These are phyloP conservation scores for Tulasnella sp. DNA, from an alignment of 768 basidiomycete genomes.

Conservation along the genomic window DNA sequence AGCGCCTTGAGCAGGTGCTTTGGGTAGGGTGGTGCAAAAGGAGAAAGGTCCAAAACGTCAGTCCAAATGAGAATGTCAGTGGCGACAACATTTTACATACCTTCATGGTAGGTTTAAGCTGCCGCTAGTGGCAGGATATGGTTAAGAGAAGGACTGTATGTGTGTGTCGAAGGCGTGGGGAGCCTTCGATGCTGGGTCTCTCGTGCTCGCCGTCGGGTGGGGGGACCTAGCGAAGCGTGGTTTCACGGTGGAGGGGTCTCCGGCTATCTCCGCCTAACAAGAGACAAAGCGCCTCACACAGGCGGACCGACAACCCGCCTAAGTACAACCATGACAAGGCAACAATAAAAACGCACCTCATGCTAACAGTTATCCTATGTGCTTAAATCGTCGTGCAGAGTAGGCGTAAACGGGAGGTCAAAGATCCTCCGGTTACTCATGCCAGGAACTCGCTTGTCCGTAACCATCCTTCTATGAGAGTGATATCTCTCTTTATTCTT, in stretches of 20 bases:
- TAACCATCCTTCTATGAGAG: neutral
- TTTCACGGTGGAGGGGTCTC: constrained; percentile 5
- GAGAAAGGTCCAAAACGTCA: constrained; percentile 12
- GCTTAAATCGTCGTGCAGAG: neutral
- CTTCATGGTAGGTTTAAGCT: neutral
- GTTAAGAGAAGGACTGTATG: constrained; percentile 5
- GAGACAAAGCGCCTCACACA: neutral
- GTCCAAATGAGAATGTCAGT: constrained; percentile 11
- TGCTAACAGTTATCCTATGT: neutral
- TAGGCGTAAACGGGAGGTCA: too few species aligned
- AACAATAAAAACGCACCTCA: neutral
- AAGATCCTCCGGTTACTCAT: neutral
- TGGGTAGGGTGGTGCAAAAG: constrained; percentile 15
- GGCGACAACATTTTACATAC: neutral
- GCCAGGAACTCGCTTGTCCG: neutral
- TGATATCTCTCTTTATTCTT: neutral
- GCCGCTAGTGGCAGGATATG: constrained; percentile 3
- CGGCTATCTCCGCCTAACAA: constrained; percentile 13
- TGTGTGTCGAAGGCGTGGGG: constrained; percentile 22
- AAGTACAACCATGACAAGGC: neutral
- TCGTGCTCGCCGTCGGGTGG: constrained; percentile 14
- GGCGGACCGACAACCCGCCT: neutral
- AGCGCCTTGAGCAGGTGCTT: constrained; percentile 89
- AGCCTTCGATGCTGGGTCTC: neutral
- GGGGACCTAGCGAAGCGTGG: constrained; percentile 10